phyloP scores from a whole-genome alignment of 768 basidiomycete genomes.

The Nevesoporus exiguus region DNA sequence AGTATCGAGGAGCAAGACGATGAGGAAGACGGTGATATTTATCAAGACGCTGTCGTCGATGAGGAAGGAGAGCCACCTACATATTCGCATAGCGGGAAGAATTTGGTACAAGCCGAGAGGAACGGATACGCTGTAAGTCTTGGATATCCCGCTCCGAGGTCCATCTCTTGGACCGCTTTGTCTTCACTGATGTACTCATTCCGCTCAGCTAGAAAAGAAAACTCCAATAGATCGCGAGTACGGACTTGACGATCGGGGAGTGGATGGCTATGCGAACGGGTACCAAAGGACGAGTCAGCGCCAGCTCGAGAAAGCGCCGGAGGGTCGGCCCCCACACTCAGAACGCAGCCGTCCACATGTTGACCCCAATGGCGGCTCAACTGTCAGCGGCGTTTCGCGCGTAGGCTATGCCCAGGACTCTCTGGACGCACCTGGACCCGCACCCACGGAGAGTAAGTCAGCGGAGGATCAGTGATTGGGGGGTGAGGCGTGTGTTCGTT shows the following conservation, averaged over 20 bases:
- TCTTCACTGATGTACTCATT: slow-evolving; percentile 8
- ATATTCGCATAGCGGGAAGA: slow-evolving; percentile 50
- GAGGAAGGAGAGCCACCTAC: slow-evolving; percentile 57
- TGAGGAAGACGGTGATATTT: slow-evolving; percentile 48
- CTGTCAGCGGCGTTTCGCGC: slow-evolving; percentile 6
- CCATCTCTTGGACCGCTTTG: not conserved
- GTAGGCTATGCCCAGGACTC: slow-evolving; percentile 9
- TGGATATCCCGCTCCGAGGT: not conserved
- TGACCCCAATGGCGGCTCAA: slow-evolving; percentile 9
- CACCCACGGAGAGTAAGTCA: slow-evolving; percentile 33
- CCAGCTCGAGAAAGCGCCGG: slow-evolving; percentile 72
- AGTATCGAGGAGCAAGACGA: slow-evolving; percentile 48
- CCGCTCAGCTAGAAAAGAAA: slow-evolving; percentile 46
- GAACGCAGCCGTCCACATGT: not conserved
- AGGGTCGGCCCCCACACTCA: slow-evolving; percentile 43
- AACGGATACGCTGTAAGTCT: slow-evolving; percentile 64
- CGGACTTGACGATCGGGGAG: not conserved
- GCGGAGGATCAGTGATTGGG: slow-evolving; percentile 22
- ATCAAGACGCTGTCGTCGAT: slow-evolving; percentile 35
- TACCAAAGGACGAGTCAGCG: slow-evolving; percentile 52
- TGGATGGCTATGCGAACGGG: slow-evolving; percentile 7
- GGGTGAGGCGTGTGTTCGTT: not conserved
- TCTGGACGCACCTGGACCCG: slow-evolving; percentile 26
- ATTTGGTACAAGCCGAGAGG: slow-evolving; percentile 37
- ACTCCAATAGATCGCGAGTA: slow-evolving; percentile 13